Conservation (phyloP, 192 early-diverging fungal species). For the Backusella australiensis region DNA sequence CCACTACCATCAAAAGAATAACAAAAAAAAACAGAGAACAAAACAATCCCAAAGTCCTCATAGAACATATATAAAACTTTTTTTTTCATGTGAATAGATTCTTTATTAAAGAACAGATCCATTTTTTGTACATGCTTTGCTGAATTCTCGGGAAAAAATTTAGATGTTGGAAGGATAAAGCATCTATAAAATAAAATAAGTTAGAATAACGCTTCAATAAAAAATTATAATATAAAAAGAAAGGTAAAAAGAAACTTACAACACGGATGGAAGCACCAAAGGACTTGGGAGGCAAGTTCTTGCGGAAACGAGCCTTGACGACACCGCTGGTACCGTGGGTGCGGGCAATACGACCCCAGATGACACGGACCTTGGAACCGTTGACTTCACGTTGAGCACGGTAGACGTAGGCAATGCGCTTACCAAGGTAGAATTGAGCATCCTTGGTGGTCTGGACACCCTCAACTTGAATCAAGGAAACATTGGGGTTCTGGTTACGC, state of each 20-base stretch:
- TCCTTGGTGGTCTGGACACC: slow-evolving; percentile 88
- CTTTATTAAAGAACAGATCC: slow-evolving; percentile 8
- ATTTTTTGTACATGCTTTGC: slow-evolving; percentile 7
- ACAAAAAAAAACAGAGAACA: neutral
- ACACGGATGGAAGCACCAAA: slow-evolving; percentile 93
- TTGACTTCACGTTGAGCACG: slow-evolving; percentile 82
- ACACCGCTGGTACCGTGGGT: slow-evolving; percentile 95
- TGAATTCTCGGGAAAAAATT: slow-evolving; percentile 7
- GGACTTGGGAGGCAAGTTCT: slow-evolving; percentile 93
- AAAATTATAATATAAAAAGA: neutral
- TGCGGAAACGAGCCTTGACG: slow-evolving; percentile 96
- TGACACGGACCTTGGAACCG: slow-evolving; percentile 93
- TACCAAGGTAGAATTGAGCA: slow-evolving; percentile 96
- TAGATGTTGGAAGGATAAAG: slow-evolving; percentile 85
- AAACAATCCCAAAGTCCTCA: neutral
- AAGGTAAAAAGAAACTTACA: slow-evolving; percentile 52
- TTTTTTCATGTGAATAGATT: slow-evolving; percentile 3
- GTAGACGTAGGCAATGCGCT: slow-evolving; percentile 98
- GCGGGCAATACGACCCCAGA: slow-evolving; percentile 97
- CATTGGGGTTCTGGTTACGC: slow-evolving; percentile 89
- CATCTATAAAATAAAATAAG: slow-evolving; percentile 64
- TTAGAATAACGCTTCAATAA: neutral
- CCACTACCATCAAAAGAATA: neutral
- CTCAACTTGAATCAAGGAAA: slow-evolving; percentile 92
- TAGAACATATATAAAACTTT: neutral